Conservation (phyloP, 768 basidiomycete genomes). For the Auricularia cornea region DNA sequence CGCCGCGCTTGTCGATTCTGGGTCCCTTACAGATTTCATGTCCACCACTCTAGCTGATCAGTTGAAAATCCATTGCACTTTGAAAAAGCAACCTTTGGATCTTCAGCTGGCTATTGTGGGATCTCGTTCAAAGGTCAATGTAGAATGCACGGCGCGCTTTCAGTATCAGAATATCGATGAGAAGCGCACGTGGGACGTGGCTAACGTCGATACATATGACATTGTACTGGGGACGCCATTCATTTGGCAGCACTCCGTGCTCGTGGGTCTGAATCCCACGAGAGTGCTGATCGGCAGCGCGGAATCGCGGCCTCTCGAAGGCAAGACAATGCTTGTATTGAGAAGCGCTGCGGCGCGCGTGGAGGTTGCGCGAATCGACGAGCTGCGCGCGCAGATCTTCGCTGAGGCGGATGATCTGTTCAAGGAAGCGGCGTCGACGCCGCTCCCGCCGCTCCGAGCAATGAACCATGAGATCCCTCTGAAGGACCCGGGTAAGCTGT, state of each 20-base stretch:
- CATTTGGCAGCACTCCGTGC: neutral
- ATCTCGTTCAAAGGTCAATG: too few relatives aligned
- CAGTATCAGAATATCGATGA: too few relatives aligned
- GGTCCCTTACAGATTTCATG: constrained; percentile 1
- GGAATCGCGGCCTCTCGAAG: too few relatives aligned
- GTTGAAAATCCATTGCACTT: too few relatives aligned
- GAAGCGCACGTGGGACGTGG: neutral
- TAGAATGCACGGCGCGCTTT: too few relatives aligned
- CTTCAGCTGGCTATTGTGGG: too few relatives aligned
- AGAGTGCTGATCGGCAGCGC: too few relatives aligned
- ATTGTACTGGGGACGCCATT: constrained; percentile 4
- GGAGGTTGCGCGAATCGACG: neutral
- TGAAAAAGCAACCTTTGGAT: too few relatives aligned
- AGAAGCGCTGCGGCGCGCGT: neutral
- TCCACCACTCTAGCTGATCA: constrained; percentile 2
- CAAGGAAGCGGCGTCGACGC: constrained; percentile 1
- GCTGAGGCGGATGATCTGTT: constrained; percentile 10
- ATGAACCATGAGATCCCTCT: constrained; percentile 10
- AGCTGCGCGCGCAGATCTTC: constrained; percentile 3
- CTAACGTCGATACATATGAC: constrained; percentile 4
- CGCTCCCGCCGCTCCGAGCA: constrained; percentile 6
- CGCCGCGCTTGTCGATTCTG: neutral
- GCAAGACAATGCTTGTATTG: neutral
- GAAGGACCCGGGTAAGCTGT: constrained; percentile 6
- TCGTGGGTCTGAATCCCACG: too few relatives aligned